These are phyloP conservation scores for Penicillium paradoxum DNA, from an alignment of 495 filamentous ascomycete species.

Conservation along the genomic window DNA sequence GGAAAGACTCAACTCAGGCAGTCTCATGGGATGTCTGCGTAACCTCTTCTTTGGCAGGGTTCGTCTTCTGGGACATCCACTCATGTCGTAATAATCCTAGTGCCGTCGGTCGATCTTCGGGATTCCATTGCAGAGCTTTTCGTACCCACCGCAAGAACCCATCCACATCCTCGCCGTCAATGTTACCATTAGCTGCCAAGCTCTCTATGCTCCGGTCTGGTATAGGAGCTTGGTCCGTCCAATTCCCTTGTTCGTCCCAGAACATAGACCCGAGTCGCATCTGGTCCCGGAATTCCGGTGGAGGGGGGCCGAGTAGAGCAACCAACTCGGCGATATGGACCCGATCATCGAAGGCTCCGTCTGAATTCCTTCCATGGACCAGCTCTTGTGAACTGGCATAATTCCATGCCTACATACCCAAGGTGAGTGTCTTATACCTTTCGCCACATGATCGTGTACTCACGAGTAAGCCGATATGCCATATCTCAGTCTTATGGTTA, in stretches of 20 bases:
- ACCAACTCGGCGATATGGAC: conserved; percentile 36
- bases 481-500: not conserved
- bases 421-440: not conserved
- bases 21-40: not conserved
- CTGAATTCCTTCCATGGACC: not conserved
- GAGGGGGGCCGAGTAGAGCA: conserved; percentile 38
- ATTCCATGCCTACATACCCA: not conserved
- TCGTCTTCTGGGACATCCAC: conserved; percentile 26
- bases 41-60: not conserved
- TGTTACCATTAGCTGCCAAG: not conserved
- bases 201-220: conserved; percentile 15
- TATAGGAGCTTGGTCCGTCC: conserved; percentile 10
- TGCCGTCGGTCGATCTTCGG: conserved; percentile 36
- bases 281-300: conserved; percentile 22
- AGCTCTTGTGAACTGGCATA: not conserved
- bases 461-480: not conserved
- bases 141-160: conserved; percentile 36
- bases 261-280: conserved; percentile 13
- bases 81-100: conserved; percentile 34
- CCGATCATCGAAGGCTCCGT: conserved; percentile 14
- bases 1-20: no score
- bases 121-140: conserved; percentile 41
- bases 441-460: not conserved
- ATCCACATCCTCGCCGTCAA: conserved; percentile 28
- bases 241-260: conserved; percentile 11